Percentiles rank a stretch among this genome's conserved stretches.
Evolutionary conservation across 306 rosid species (phyloP).

Genomic region (Gynostemma pentaphyllum): DNA sequence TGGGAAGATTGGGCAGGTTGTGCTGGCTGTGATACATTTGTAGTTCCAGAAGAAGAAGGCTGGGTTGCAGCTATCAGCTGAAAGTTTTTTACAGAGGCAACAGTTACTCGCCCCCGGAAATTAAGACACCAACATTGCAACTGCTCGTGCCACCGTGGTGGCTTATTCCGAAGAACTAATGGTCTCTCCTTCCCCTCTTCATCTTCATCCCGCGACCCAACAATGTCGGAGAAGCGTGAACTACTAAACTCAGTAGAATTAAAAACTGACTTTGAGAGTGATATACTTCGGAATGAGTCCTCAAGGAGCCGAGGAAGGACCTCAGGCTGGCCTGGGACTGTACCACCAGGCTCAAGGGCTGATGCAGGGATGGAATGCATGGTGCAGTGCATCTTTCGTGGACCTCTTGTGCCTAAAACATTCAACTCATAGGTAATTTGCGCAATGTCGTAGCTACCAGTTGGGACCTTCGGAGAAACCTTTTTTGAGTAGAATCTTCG

Average conservation of each 20-base stretch:
- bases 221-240: constrained; percentile 61
- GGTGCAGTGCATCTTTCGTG: constrained; percentile 84
- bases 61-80: constrained; percentile 67
- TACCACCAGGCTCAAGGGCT: constrained; percentile 60
- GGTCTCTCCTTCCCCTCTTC: constrained; percentile 47
- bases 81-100: constrained; percentile 80
- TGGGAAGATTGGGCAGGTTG: constrained; percentile 60
- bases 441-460: constrained; percentile 87
- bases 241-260: constrained; percentile 68
- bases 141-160: constrained; percentile 88
- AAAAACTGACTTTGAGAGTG: constrained; percentile 57
- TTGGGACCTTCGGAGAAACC: constrained; percentile 87
- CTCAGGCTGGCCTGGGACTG: constrained; percentile 66
- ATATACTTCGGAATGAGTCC: constrained; percentile 67
- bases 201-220: constrained; percentile 33
- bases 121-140: constrained; percentile 88
- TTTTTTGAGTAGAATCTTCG: constrained; percentile 81
- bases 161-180: constrained; percentile 71
- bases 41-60: constrained; percentile 41
- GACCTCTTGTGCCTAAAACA: constrained; percentile 89
- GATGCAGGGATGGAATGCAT: constrained; percentile 84
- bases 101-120: constrained; percentile 74
- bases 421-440: constrained; percentile 80
- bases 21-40: constrained; percentile 18
- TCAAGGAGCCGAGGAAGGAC: constrained; percentile 51